Conservation (phyloP, 2,329 filamentous ascomycete species). For the Colletotrichum chlorophyti region DNA sequence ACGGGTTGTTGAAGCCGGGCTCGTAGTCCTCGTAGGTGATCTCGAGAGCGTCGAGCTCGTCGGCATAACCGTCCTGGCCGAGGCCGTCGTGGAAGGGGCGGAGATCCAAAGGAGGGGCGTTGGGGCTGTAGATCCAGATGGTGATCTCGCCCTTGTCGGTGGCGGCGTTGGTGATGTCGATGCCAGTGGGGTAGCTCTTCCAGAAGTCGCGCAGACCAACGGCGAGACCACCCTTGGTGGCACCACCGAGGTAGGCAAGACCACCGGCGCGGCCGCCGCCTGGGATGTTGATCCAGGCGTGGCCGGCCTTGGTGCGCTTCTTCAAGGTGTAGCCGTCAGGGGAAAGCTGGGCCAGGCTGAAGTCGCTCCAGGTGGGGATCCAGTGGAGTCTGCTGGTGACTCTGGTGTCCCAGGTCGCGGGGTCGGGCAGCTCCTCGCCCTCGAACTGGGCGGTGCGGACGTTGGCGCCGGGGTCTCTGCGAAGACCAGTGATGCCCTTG, state of each 20-base stretch:
- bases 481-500: conserved; percentile 64
- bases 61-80: conserved; percentile 59
- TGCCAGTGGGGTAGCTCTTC: conserved; percentile 65
- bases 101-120: conserved; percentile 61
- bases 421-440: conserved; percentile 50
- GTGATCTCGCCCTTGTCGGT: conserved; percentile 59
- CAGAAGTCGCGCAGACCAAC: conserved; percentile 67
- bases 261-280: conserved; percentile 63
- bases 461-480: conserved; percentile 57
- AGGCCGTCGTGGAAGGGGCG: conserved; percentile 65
- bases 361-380: conserved; percentile 66
- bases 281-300: conserved; percentile 64
- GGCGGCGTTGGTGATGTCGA: conserved; percentile 61
- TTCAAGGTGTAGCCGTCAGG: conserved; percentile 66
- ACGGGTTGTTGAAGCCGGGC: conserved; percentile 58
- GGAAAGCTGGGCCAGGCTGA: conserved; percentile 61
- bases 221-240: conserved; percentile 63
- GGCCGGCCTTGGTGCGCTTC: conserved; percentile 64
- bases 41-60: conserved; percentile 65
- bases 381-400: conserved; percentile 57
- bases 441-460: conserved; percentile 58
- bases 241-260: conserved; percentile 64
- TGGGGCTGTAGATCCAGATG: conserved; percentile 66
- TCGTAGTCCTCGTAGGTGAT: conserved; percentile 72
- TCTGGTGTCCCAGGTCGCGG: conserved; percentile 52